phyloP scores from a whole-genome alignment of 805 yeast genomes.

The Candida orba region DNA sequence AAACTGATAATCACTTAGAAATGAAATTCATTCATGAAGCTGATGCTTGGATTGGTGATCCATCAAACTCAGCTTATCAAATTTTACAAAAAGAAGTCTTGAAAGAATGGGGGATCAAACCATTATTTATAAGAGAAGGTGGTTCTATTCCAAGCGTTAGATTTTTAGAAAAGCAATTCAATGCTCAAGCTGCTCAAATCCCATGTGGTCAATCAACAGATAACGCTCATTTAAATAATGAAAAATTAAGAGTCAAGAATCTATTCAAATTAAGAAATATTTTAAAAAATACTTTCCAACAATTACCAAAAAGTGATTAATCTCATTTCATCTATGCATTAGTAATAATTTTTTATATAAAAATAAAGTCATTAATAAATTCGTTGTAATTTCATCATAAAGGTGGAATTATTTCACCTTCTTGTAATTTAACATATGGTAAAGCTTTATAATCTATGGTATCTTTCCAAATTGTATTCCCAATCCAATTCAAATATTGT shows the following conservation, averaged over 20 bases:
- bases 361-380: background rate
- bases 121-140: conserved; percentile 88
- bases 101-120: conserved; percentile 72
- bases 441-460: conserved; percentile 28
- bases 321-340: background rate
- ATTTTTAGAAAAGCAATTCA: conserved; percentile 70
- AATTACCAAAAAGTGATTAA: conserved; percentile 15
- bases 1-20: conserved; percentile 54
- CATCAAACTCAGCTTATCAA: conserved; percentile 64
- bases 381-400: background rate
- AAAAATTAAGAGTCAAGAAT: conserved; percentile 72
- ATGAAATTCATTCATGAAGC: conserved; percentile 73
- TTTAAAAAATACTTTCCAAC: conserved; percentile 25
- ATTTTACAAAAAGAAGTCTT: conserved; percentile 55
- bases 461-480: conserved; percentile 42
- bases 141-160: conserved; percentile 93
- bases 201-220: conserved; percentile 96
- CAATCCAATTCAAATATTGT: conserved; percentile 48
- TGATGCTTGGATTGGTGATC: conserved; percentile 95
- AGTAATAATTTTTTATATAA: too few species aligned
- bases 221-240: conserved; percentile 88
- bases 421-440: conserved; percentile 27
- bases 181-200: conserved; percentile 88
- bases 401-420: conserved; percentile 28
- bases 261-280: conserved; percentile 67